Base-by-base conservation (phyloP, 2,329 filamentous ascomycete genomes). In the Pezicula rhizophila region DNA sequence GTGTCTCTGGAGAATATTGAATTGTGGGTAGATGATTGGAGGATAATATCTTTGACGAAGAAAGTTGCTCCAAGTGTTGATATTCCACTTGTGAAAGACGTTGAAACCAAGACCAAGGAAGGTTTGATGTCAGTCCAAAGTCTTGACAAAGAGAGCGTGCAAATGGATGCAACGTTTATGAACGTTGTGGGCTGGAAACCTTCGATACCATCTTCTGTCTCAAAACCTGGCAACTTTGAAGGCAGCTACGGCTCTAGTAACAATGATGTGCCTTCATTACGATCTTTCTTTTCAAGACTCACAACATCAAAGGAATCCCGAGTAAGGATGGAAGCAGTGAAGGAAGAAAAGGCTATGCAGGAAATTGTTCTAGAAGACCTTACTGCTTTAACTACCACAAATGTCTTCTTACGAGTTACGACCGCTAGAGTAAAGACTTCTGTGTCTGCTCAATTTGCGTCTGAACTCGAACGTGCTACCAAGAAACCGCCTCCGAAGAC, bases 401-500 rank as follows among this genome's bases (percentile, higher is more conserved):
- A 85, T 14, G 91, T 97, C 28, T 97, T 96, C 64, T 73, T 99
- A 17, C 80, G 90, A 43, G 87, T 95, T 17, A 96, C 87, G 42
- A 91, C 90, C 8, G 91, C 92, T 26, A 79, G 80, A 41, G 83
- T 97, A 28, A 79, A 82, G 58, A 95, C 91, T 0, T 87, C 79
- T 42, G 83, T 96, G 1, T 74, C 79, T 17, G 70, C 78, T 26
- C 80, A 76, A 35, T 89, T 97, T 59, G 83, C 89, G 2, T 77
- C 84, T 1, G 95, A 99, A 64, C 78, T 99, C 10, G 90, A 97
- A 69, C 82, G 95, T 52, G 93, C 95, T 14, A 99, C 95, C 1
- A 96, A 97, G 70, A 99, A 99, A 63, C 89, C 91, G 2, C 93
- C 95, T 0, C 93, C 93, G 1, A 96, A 89, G 64, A 79, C 78